These are phyloP conservation scores for Arabidopsis thaliana DNA, from an alignment of 345 rosid genomes.

Conservation along the genomic window DNA sequence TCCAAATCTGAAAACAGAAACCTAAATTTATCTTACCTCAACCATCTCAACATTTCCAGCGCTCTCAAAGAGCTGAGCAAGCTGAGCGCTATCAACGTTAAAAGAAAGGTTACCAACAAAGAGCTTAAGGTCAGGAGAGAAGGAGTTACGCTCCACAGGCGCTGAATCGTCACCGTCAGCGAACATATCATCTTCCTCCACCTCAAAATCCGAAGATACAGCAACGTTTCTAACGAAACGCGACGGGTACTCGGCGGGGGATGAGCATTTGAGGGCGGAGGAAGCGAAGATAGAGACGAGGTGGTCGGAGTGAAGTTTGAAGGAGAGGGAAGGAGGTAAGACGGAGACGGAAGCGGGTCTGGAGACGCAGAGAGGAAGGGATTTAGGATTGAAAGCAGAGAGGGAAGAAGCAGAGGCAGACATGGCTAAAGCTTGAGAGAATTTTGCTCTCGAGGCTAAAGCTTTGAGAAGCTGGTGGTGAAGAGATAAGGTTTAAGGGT, in stretches of 20 bases:
- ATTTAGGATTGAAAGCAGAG: conserved; percentile 56
- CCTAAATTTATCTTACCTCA: conserved; percentile 60
- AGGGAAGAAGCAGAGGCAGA: conserved; percentile 72
- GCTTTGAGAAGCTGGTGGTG: conserved; percentile 24
- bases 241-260: conserved; percentile 41
- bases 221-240: conserved; percentile 65
- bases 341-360: conserved; percentile 51
- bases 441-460: conserved; percentile 14
- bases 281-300: conserved; percentile 51
- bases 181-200: conserved; percentile 63
- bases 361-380: conserved; percentile 48
- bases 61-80: conserved; percentile 77
- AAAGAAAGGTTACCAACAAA: conserved; percentile 99
- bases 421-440: conserved; percentile 52
- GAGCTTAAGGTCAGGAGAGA: conserved; percentile 79
- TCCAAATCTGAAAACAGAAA: background rate
- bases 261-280: conserved; percentile 37
- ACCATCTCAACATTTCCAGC: conserved; percentile 97
- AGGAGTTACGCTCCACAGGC: conserved; percentile 51
- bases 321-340: conserved; percentile 47
- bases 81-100: conserved; percentile 85
- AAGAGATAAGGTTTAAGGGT: conserved; percentile 45
- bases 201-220: conserved; percentile 69
- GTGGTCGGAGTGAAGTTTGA: conserved; percentile 46
- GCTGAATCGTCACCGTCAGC: conserved; percentile 35